phyloP scores from a whole-genome alignment of 2,329 filamentous ascomycete genomes.

The Talaromyces sp. region DNA sequence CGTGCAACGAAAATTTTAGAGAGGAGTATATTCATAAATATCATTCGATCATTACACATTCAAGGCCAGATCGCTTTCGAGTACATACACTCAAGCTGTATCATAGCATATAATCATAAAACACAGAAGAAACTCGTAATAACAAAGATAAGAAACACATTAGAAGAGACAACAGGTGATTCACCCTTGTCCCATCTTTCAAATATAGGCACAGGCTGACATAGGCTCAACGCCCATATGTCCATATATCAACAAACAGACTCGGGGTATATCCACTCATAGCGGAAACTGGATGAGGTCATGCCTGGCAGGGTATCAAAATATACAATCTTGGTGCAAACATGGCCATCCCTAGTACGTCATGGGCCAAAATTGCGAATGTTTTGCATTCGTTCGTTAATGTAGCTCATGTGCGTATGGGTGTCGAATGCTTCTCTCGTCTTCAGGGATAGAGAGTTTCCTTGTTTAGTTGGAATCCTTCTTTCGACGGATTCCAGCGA shows the following conservation, averaged over 20 bases:
- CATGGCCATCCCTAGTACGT: background rate
- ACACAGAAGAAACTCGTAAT: conserved; percentile 18
- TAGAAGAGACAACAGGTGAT: background rate
- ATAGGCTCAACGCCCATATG: background rate
- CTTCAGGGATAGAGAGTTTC: conserved; percentile 24
- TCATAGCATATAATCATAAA: conserved; percentile 11
- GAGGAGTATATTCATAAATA: conserved; percentile 14
- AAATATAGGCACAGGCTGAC: conserved; percentile 10
- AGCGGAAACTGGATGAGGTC: background rate
- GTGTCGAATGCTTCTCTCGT: background rate
- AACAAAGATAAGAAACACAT: conserved; percentile 12
- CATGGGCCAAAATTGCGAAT: background rate
- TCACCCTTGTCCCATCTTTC: background rate
- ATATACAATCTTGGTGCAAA: conserved; percentile 7
- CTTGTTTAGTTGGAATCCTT: conserved; percentile 20
- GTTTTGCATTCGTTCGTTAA: background rate
- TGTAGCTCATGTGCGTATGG: background rate
- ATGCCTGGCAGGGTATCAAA: conserved; percentile 8
- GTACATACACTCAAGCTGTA: conserved; percentile 14
- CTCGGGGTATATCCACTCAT: conserved; percentile 13
- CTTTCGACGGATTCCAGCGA: conserved; percentile 39
- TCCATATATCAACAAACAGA: conserved; percentile 7
- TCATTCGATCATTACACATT: conserved; percentile 18
- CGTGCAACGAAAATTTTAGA: background rate
- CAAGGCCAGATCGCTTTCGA: conserved; percentile 5